Percentiles rank a stretch among this genome's conserved stretches.
Conservation (phyloP, 2,329 filamentous ascomycete species). For the Penicillium sp. region DNA sequence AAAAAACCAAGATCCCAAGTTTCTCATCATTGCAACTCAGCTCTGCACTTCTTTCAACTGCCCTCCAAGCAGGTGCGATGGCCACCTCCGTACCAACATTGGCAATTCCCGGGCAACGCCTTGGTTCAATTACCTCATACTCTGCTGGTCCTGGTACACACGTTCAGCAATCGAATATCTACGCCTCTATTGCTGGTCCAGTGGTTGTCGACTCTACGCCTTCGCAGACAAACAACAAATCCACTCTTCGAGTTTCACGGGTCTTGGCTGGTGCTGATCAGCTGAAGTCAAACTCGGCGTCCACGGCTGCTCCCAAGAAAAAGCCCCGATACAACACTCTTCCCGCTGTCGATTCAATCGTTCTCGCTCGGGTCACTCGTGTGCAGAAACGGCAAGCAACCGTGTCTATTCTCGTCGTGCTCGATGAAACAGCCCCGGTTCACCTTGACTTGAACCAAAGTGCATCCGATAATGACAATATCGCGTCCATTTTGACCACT, state of each 20-base stretch:
- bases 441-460: conserved; percentile 17
- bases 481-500: conserved; percentile 33
- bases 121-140: conserved; percentile 64
- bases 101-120: conserved; percentile 73
- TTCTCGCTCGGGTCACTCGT: conserved; percentile 79
- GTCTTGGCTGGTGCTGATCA: conserved; percentile 8
- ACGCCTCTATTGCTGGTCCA: conserved; percentile 74
- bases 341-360: conserved; percentile 71
- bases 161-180: conserved; percentile 66
- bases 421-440: conserved; percentile 40
- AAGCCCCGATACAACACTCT: conserved; percentile 62
- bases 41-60: neutral
- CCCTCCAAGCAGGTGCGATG: conserved; percentile 18
- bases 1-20: conserved; percentile 4
- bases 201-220: conserved; percentile 51
- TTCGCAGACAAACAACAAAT: conserved; percentile 26
- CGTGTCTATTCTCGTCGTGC: conserved; percentile 78
- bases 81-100: conserved; percentile 39
- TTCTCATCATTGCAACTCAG: neutral
- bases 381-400: conserved; percentile 80
- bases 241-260: conserved; percentile 37
- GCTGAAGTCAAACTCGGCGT: neutral
- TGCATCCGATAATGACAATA: conserved; percentile 33
- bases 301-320: conserved; percentile 10
- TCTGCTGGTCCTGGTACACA: conserved; percentile 77